Percentiles rank a stretch among this genome's conserved stretches.
These are phyloP conservation scores for Talaromyces amestolkiae DNA, from an alignment of 2,329 filamentous ascomycete species.

Conservation along the genomic window DNA sequence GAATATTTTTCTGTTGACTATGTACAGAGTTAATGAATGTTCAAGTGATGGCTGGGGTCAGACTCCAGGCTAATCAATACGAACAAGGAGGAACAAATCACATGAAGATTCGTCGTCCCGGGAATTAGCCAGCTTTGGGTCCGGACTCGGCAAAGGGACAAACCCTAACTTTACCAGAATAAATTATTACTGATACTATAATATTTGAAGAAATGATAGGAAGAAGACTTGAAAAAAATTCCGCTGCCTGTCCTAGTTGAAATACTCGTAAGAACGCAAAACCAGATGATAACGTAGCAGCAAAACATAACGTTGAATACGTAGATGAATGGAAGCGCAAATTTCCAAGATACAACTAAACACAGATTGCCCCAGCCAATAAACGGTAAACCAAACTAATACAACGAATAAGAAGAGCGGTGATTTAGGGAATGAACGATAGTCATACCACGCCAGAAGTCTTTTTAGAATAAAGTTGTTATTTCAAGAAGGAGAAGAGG, in stretches of 20 bases:
- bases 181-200: neutral
- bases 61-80: neutral
- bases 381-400: constrained; percentile 7
- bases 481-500: constrained; percentile 6
- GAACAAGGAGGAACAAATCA: neutral
- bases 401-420: constrained; percentile 4
- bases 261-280: neutral
- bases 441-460: constrained; percentile 14
- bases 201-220: neutral
- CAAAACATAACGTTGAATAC: neutral
- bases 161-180: neutral
- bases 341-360: neutral
- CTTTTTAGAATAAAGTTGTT: constrained; percentile 3
- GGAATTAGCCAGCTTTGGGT: neutral
- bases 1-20: neutral
- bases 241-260: neutral
- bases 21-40: neutral
- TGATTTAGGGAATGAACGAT: constrained; percentile 5
- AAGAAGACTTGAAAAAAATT: neutral
- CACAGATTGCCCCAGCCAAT: neutral
- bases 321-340: neutral
- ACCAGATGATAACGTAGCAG: neutral
- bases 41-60: neutral
- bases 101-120: neutral
- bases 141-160: neutral